Evolutionary conservation across 106 monocot species (phyloP), one percentile per base, ranked within the genome.

Genomic region (Triglochin maritima): DNA sequence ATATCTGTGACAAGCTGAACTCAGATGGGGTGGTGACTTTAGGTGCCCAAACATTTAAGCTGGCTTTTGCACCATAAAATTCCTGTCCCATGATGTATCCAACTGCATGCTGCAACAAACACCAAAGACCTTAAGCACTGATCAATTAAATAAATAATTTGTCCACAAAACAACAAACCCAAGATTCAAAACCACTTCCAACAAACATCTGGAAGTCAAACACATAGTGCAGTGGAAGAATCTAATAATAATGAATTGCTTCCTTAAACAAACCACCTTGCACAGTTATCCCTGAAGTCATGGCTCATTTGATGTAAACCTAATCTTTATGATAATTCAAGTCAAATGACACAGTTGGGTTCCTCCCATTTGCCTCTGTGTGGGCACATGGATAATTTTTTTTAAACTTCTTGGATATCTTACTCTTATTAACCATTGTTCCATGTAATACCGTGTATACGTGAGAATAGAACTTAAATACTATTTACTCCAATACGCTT

Each of bases 1-100:
- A 93, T 13, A 93, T 77, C 75, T 93, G 93, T 3, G 93, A 93
- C 61, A 93, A 74, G 72, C 88, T 93, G 84, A 93, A 89, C 79
- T 93, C 93, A 6, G 83, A 70, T 46, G 85, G 68, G 49, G 60
- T 70, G 16, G 67, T 58, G 4, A 93, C 84, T n/a, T 52, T 81
- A 2, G 93, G 93, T 61, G 86, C 71, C 93, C 93, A 93, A 50
- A 93, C 88, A 76, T 82, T 93, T 17, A 93, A 51, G 64, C 81
- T 93, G 4, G 93, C 93, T 42, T 84, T 85, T 61, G 93, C 93
- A 29, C 93, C 93, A 63, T 82, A 93, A 66, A 80, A 88, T 47
- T 93, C 68, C 3, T 88, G 79, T 56, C 83, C 83, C 12, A n/a
- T 73, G 4, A 81, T 81, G 80, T 86, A 93, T 9, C 86, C 93